phyloP scores from a whole-genome alignment of 495 filamentous ascomycete species.

The Hyaloscypha variabilis region DNA sequence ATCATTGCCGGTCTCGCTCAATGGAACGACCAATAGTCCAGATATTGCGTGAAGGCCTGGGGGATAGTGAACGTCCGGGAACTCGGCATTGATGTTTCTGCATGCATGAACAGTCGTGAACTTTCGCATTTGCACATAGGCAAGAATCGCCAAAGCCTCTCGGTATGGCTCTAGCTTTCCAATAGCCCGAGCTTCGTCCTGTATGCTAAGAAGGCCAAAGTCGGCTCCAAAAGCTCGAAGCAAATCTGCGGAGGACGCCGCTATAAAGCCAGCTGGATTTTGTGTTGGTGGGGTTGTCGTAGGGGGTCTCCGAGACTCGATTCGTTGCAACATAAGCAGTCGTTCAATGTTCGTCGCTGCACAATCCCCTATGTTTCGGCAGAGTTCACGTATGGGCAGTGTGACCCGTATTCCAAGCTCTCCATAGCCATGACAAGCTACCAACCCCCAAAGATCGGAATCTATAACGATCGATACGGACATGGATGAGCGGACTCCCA shows the following conservation, averaged over 20 bases:
- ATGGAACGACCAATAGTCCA: conserved; percentile 80
- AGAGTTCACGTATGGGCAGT: conserved; percentile 92
- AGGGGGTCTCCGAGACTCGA: conserved; percentile 79
- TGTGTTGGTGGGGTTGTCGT: conserved; percentile 75
- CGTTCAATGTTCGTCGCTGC: conserved; percentile 88
- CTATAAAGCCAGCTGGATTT: conserved; percentile 89
- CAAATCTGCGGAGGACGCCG: conserved; percentile 86
- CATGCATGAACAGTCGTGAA: conserved; percentile 75
- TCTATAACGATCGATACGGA: conserved; percentile 90
- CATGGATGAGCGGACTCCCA: conserved; percentile 90
- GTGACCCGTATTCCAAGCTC: conserved; percentile 80
- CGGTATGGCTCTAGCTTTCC: conserved; percentile 76
- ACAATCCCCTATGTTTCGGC: conserved; percentile 81
- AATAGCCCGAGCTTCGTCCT: conserved; percentile 84
- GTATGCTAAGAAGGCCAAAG: conserved; percentile 83
- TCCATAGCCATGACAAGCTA: conserved; percentile 87
- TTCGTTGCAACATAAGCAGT: conserved; percentile 77
- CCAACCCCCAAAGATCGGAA: conserved; percentile 83
- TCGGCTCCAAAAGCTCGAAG: conserved; percentile 86
- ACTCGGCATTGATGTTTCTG: conserved; percentile 76
- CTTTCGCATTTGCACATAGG: conserved; percentile 76
- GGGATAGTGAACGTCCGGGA: conserved; percentile 77
- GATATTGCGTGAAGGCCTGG: conserved; percentile 81
- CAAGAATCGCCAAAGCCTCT: conserved; percentile 82
- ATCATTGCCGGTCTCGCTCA: conserved; percentile 74